Conservation (phyloP, 208 protist species). For the Acanthamoeba castellanii region DNA sequence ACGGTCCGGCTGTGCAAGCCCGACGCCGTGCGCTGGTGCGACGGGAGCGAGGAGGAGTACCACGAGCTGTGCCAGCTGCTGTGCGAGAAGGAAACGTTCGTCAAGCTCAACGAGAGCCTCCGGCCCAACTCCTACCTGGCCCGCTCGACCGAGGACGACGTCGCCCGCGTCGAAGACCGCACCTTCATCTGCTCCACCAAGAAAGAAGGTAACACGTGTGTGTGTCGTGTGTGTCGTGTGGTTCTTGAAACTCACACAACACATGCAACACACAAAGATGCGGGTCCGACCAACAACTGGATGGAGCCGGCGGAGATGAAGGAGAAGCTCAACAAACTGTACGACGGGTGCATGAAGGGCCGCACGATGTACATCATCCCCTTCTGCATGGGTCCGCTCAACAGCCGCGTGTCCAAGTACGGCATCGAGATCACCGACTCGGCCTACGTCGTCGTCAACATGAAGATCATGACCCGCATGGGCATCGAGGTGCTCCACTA, state of each 20-base stretch:
- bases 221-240: conserved; percentile 78
- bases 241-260: conserved; percentile 85
- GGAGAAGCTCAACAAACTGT: conserved; percentile 77
- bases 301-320: conserved; percentile 87
- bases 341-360: conserved; percentile 86
- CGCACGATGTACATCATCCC: conserved; percentile 91
- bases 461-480: conserved; percentile 90
- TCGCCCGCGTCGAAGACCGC: conserved; percentile 87
- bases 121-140: conserved; percentile 88
- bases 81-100: conserved; percentile 73
- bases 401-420: conserved; percentile 81
- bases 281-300: conserved; percentile 90
- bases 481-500: conserved; percentile 71
- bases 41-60: conserved; percentile 80
- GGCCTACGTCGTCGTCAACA: conserved; percentile 88
- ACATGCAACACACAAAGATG: conserved; percentile 82
- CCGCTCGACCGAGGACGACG: conserved; percentile 87
- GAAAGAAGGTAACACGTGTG: conserved; percentile 73
- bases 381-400: conserved; percentile 90
- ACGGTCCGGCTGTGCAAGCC: conserved; percentile 73
- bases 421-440: conserved; percentile 90
- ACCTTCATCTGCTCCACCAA: conserved; percentile 88
- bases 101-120: conserved; percentile 80
- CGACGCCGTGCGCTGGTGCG: conserved; percentile 80
- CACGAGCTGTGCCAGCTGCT: conserved; percentile 66